phyloP scores from a whole-genome alignment of 805 yeast species.

The Candida sanyiensis region DNA sequence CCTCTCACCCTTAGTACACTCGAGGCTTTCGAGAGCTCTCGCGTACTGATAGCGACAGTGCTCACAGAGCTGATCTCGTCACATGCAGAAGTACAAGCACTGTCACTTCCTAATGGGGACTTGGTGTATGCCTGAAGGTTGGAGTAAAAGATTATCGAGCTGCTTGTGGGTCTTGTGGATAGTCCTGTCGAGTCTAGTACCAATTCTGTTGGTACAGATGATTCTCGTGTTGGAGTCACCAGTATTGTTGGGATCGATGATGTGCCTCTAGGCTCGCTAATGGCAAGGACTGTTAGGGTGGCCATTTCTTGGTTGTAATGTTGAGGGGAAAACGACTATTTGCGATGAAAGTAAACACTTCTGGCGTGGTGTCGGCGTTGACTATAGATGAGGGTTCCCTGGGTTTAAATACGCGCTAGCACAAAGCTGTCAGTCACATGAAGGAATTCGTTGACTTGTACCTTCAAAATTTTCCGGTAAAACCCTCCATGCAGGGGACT shows the following conservation, averaged over 20 bases:
- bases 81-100: constrained; percentile 6
- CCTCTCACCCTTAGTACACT: too few species aligned
- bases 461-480: neutral
- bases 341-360: too few species aligned
- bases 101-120: too few species aligned
- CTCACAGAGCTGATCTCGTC: constrained; percentile 7
- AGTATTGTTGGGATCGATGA: neutral
- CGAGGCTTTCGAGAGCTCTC: too few species aligned
- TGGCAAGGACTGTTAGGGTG: neutral
- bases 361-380: too few species aligned
- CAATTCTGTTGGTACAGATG: neutral
- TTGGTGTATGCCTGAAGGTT: constrained; percentile 19
- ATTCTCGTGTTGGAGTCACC: neutral
- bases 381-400: too few species aligned
- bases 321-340: too few species aligned
- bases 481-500: neutral
- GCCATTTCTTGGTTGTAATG: too few species aligned
- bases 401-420: too few species aligned
- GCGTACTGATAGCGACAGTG: neutral
- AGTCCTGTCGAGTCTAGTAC: neutral
- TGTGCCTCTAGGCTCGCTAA: neutral
- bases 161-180: neutral
- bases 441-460: neutral
- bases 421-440: neutral
- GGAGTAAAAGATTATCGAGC: constrained; percentile 19